A percentile compares a stretch with the other conserved stretches of the same genome.
phyloP scores from a whole-genome alignment of 192 early-diverging fungal species.

The Gaertneriomyces sp. region DNA sequence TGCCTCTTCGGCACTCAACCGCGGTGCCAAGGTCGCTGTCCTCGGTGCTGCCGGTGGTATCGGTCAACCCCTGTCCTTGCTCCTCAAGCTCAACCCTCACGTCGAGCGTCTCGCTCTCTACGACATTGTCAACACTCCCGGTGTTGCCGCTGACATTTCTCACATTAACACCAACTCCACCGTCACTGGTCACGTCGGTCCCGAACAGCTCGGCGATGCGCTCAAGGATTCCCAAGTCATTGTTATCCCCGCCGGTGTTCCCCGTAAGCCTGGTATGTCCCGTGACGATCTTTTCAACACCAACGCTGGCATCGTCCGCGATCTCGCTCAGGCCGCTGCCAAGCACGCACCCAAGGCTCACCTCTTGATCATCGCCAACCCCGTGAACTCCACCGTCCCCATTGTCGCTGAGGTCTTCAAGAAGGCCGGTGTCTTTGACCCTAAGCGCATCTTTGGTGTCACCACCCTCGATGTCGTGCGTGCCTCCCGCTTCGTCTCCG shows the following conservation, averaged over 20 bases:
- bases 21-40: slow-evolving; percentile 47
- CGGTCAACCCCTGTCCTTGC: slow-evolving; percentile 92
- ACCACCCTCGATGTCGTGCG: slow-evolving; percentile 27
- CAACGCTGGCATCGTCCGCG: slow-evolving; percentile 92
- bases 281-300: slow-evolving; percentile 98
- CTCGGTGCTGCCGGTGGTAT: slow-evolving; percentile 85
- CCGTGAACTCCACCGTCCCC: slow-evolving; percentile 97
- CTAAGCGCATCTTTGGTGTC: slow-evolving; percentile 86
- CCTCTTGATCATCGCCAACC: slow-evolving; percentile 91
- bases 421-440: slow-evolving; percentile 82
- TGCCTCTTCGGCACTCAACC: slow-evolving; percentile 1
- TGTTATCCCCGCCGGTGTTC: slow-evolving; percentile 95
- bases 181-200: slow-evolving; percentile 70
- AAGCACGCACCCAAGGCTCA: slow-evolving; percentile 78
- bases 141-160: slow-evolving; percentile 92
- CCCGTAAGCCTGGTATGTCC: slow-evolving; percentile 98
- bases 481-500: slow-evolving; percentile 61
- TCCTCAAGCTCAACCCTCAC: slow-evolving; percentile 83
- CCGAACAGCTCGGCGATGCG: slow-evolving; percentile 65
- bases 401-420: slow-evolving; percentile 94
- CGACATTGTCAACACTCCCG: slow-evolving; percentile 96
- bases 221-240: slow-evolving; percentile 66
- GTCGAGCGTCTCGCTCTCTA: slow-evolving; percentile 86
- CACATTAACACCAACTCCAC: slow-evolving; percentile 82
- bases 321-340: slow-evolving; percentile 75